Evolutionary conservation across 306 rosid genomes (phyloP), one percentile per base, ranked within the genome.

Genomic region (apple (Malus domestica)): DNA sequence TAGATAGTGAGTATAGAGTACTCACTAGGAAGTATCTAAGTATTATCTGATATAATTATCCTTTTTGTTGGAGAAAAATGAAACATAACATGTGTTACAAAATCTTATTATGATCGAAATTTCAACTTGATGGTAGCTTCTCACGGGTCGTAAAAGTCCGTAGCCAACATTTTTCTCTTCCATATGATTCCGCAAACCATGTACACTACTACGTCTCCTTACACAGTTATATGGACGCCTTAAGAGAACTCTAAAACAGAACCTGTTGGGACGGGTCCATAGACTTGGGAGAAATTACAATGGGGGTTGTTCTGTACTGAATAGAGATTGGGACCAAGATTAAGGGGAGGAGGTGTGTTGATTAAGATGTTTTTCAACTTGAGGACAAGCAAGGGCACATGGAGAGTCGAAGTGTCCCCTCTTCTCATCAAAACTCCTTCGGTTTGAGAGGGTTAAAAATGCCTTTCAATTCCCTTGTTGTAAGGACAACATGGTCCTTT

Each of bases 321-420:
- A 69, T n/a, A 76, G 71, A 32, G 49, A 35, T 33, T 18, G 81
- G 63, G 32, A 45, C 59, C 71, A 79, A 70, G 76, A 70, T 81
- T 83, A 72, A 64, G 71, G 86, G 38, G 69, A 10, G 74, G 62
- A 82, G 79, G 68, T 60, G 19, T 62, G 78, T 78, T 86, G 86
- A 87, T 86, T 84, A 82, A 78, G 90, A 88, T 90, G 91, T 81
- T 79, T 88, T 71, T 75, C 89, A 86, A 84, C 86, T 86, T 49
- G 62, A 92, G 76, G 90, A 88, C 83, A 80, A 81, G 91, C 93
- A 88, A 46, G 38, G 86, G 87, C 97, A 92, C 93, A 89, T 92
- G 97, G 89, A 83, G 79, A 68, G 72, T 69, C 74, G 9, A 10
- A 55, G 67, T 13, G 19, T 82, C 80, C 73, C 67, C 80, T 74